Evolutionary conservation across 2,329 filamentous ascomycete species (phyloP).

Genomic region (Fusarium sp.): DNA sequence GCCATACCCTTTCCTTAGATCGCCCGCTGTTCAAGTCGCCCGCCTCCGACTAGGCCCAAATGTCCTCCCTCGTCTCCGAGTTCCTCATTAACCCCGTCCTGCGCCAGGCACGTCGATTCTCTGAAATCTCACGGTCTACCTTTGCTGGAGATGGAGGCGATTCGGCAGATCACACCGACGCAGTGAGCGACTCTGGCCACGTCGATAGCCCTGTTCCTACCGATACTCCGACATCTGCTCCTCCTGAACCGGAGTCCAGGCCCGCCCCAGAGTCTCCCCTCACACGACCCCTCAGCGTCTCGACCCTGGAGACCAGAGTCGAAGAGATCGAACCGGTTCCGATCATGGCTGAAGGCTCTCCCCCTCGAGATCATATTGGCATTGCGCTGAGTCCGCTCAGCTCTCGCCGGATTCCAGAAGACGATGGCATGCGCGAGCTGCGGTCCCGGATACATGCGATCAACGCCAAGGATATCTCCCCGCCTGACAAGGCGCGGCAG

Average conservation of each 20-base stretch:
- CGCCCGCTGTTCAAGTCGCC: constrained; percentile 25
- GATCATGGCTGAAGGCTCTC: constrained; percentile 36
- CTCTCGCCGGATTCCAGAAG: constrained; percentile 70
- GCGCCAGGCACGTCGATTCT: constrained; percentile 74
- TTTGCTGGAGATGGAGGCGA: constrained; percentile 53
- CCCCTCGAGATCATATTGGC: constrained; percentile 50
- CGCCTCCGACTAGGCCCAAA: constrained; percentile 49
- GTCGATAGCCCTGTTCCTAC: constrained; percentile 33
- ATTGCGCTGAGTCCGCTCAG: constrained; percentile 48
- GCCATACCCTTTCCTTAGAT: constrained; percentile 12
- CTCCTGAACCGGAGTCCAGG: constrained; percentile 13
- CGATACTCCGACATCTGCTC: constrained; percentile 15
- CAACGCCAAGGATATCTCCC: constrained; percentile 69
- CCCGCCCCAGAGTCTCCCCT: constrained; percentile 42
- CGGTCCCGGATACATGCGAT: constrained; percentile 77
- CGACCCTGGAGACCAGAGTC: constrained; percentile 51
- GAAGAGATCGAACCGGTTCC: constrained; percentile 44
- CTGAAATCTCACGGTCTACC: constrained; percentile 60
- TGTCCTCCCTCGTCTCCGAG: constrained; percentile 74
- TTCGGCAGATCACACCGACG: constrained; percentile 36
- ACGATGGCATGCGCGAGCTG: constrained; percentile 81
- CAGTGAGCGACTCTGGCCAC: constrained; percentile 37
- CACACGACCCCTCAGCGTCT: constrained; percentile 49
- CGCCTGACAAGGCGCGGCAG: constrained; percentile 75
- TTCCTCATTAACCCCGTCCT: constrained; percentile 76